Base-by-base conservation (phyloP, 495 filamentous ascomycete species). In the Aspergillus taichungensis region DNA sequence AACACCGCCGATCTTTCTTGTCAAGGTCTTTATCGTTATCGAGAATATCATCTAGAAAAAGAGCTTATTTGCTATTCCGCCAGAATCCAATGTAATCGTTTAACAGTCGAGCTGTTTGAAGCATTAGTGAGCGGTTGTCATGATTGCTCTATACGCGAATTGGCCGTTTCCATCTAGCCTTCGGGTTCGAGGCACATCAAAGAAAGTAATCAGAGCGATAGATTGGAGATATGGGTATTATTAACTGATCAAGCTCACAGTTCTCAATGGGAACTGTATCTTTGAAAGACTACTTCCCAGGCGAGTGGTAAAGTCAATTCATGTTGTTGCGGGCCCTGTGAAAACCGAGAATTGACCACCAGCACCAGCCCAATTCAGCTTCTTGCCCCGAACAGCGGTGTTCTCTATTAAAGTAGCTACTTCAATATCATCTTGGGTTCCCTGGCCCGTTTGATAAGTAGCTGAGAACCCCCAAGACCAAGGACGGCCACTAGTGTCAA, bases 381-480 rank as follows among this genome's bases (percentile, higher is more conserved):
- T 65, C 59, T 71, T 72, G 3, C 71, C 75, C 13, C 71, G 63
- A n/a, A 76, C 63, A 37, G 78, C 78, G 27, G 72, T 80, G 55
- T 79, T 80, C 39, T 78, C 70, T 44, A 84, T 74, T 32, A 73
- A 43, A 5, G 77, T 80, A 9, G 80, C 75, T 18, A 74, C 62
- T 42, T 74, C 64, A 13, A 82, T 69, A 45, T 82, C 79, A 43
- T 80, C 77, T 39, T 70, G 63, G 8, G 64, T 72, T 10, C 74
- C 79, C 48, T 73, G 73, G 5, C 81, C 81, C 11, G 76, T 79
- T 59, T 84, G 80, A 52, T 80, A 82, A 13, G 73, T 79, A 13
- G 73, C 72, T 37, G 67, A 75, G 62, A 83, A 83, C 5, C 81
- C 81, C 77, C 79, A 81, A 6, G 69, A 69, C 59, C 73, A 83